A percentile compares a stretch with the other conserved stretches of the same genome.
phyloP scores from a whole-genome alignment of 208 protist genomes.

The Endotrypanum monterogeii region DNA sequence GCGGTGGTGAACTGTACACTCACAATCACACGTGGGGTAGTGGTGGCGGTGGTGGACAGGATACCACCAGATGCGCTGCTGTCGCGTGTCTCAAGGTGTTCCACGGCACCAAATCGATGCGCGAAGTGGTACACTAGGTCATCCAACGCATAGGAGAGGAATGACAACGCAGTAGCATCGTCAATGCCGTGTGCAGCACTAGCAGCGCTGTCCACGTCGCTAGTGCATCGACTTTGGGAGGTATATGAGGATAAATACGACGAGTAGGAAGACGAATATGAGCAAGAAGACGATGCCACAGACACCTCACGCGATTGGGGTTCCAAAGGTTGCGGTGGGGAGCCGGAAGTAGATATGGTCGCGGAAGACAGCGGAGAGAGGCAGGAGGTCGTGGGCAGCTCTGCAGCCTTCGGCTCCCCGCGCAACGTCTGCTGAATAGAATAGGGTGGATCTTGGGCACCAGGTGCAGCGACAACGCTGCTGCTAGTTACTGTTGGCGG shows the following conservation, averaged over 20 bases:
- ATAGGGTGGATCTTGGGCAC: neutral
- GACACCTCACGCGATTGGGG: neutral
- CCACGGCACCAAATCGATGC: constrained; percentile 59
- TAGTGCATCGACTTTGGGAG: neutral
- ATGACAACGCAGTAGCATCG: neutral
- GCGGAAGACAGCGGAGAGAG: neutral
- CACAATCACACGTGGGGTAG: constrained; percentile 30
- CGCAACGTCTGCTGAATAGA: neutral
- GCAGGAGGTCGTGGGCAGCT: neutral
- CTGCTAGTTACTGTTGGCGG: neutral
- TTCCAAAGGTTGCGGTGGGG: neutral
- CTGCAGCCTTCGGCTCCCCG: neutral
- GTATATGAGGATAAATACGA: constrained; percentile 9
- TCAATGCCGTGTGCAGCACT: constrained; percentile 1
- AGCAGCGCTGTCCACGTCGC: neutral
- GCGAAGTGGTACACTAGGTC: constrained; percentile 32
- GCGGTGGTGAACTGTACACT: constrained; percentile 64
- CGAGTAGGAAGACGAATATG: constrained; percentile 22
- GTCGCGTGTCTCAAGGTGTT: constrained; percentile 32
- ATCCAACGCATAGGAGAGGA: constrained; percentile 17
- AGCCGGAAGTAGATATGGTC: neutral
- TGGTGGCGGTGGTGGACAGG: neutral
- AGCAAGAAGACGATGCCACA: constrained; percentile 6
- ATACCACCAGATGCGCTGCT: neutral
- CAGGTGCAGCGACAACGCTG: neutral